phyloP scores from a whole-genome alignment of 305 asterid genomes.

The Ilex paraguariensis region DNA sequence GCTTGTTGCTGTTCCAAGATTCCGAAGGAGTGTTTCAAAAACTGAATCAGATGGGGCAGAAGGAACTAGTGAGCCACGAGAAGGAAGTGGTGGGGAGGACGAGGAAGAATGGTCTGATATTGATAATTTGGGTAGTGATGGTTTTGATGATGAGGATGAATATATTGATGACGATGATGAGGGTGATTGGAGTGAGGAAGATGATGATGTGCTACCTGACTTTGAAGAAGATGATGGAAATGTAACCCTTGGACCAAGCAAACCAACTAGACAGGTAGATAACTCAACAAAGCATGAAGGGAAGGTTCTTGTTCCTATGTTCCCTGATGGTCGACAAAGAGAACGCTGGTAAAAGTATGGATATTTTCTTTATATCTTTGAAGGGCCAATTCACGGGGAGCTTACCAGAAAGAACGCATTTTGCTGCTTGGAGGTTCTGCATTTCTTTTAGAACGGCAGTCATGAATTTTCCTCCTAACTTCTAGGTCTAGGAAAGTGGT shows the following conservation, averaged over 20 bases:
- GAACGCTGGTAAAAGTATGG: slow-evolving; percentile 67
- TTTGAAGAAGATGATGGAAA: slow-evolving; percentile 26
- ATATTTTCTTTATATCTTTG: no score
- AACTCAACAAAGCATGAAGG: slow-evolving; percentile 37
- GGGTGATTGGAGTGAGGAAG: slow-evolving; percentile 22
- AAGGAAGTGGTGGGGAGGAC: slow-evolving; percentile 36
- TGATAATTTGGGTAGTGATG: slow-evolving; percentile 54
- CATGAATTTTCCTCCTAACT: no score
- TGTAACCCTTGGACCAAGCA: slow-evolving; percentile 35
- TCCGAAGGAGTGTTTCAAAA: slow-evolving; percentile 35
- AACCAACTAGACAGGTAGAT: slow-evolving; percentile 31
- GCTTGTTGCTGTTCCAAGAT: slow-evolving; percentile 70
- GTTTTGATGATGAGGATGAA: slow-evolving; percentile 27
- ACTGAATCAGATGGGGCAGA: slow-evolving; percentile 30
- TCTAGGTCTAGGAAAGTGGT: no score
- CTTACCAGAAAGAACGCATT: no score
- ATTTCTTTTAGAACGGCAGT: no score
- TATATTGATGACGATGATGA: slow-evolving; percentile 26
- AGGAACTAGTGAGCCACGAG: slow-evolving; percentile 25
- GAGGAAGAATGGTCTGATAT: slow-evolving; percentile 70
- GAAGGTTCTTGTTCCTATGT: slow-evolving; percentile 48
- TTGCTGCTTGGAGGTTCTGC: no score
- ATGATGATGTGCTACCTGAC: background rate
- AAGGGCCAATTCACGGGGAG: no score
- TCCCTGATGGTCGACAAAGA: slow-evolving; percentile 85